Evolutionary conservation across 192 early-diverging fungal species (phyloP).

Genomic region (Gonapodya sp.): DNA sequence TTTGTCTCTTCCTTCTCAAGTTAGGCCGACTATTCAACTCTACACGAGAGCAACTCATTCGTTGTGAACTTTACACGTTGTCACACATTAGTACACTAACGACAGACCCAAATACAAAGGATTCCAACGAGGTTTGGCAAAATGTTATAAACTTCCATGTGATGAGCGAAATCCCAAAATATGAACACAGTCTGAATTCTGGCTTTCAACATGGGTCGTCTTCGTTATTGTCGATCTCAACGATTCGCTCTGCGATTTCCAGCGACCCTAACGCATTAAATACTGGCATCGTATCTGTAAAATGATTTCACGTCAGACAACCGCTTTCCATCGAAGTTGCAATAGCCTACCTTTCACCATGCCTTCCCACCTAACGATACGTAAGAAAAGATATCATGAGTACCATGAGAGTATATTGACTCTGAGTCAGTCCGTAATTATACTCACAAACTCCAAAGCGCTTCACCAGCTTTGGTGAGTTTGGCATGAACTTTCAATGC

Average conservation of each 20-base stretch:
- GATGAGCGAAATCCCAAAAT: no score
- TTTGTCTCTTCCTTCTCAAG: no score
- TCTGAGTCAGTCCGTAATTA: no score
- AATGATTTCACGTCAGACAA: no score
- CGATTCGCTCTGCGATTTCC: not conserved
- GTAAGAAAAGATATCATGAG: not conserved
- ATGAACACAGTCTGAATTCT: no score
- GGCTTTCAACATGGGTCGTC: not conserved
- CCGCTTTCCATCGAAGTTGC: not conserved
- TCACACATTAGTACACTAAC: no score
- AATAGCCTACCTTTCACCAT: not conserved
- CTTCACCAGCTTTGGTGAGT: not conserved
- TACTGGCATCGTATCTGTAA: not conserved
- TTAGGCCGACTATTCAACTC: no score
- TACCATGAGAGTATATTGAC: not conserved
- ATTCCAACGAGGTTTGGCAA: no score
- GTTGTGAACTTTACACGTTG: no score
- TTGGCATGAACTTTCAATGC: not conserved
- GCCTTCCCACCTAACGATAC: not conserved
- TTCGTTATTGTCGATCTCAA: not conserved
- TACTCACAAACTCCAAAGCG: not conserved
- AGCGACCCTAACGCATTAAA: not conserved
- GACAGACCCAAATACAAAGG: no score
- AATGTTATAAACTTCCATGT: no score
- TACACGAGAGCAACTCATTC: no score